These are phyloP conservation scores for Collybiopsis confluens DNA, from an alignment of 768 basidiomycete genomes.

Conservation along the genomic window DNA sequence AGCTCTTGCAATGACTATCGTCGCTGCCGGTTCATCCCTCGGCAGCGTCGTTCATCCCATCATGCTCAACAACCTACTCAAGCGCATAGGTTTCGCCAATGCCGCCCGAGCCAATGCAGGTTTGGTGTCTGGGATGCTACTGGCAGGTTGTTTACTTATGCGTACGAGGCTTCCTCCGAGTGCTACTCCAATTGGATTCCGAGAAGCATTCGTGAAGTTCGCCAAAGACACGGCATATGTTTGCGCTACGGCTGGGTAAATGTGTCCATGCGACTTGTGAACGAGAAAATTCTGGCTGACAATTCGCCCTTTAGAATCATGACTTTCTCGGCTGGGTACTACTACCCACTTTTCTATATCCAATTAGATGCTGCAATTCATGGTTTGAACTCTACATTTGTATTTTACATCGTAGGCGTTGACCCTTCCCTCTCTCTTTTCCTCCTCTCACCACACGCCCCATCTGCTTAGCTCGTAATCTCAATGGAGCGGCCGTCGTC, in stretches of 20 bases:
- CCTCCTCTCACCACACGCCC: neutral
- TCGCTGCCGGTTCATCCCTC: slow-evolving; percentile 41
- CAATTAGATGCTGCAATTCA: slow-evolving; percentile 29
- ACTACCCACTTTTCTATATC: slow-evolving; percentile 31
- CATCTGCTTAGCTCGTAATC: slow-evolving; percentile 22
- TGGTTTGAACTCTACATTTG: slow-evolving; percentile 22
- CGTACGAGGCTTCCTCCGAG: slow-evolving; percentile 32
- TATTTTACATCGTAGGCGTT: slow-evolving; percentile 32
- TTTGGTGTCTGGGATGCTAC: slow-evolving; percentile 32
- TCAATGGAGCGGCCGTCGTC: slow-evolving; percentile 31
- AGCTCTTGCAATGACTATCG: slow-evolving; percentile 53
- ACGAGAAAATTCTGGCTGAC: neutral
- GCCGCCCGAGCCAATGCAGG: slow-evolving; percentile 39
- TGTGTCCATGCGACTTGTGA: neutral
- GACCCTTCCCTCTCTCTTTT: neutral
- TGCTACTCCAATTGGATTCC: slow-evolving; percentile 8
- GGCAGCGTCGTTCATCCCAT: slow-evolving; percentile 54
- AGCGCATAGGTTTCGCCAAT: slow-evolving; percentile 32
- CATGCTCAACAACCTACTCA: slow-evolving; percentile 39
- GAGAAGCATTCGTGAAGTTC: slow-evolving; percentile 9
- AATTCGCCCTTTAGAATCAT: slow-evolving; percentile 9
- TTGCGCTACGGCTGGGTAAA: slow-evolving; percentile 14
- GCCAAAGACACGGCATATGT: slow-evolving; percentile 20
- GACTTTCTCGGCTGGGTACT: slow-evolving; percentile 18
- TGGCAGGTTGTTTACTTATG: slow-evolving; percentile 36